Evolutionary conservation across 2,329 filamentous ascomycete genomes (phyloP), one percentile per base, ranked within the genome.

Genomic region (Fusarium sp.): DNA sequence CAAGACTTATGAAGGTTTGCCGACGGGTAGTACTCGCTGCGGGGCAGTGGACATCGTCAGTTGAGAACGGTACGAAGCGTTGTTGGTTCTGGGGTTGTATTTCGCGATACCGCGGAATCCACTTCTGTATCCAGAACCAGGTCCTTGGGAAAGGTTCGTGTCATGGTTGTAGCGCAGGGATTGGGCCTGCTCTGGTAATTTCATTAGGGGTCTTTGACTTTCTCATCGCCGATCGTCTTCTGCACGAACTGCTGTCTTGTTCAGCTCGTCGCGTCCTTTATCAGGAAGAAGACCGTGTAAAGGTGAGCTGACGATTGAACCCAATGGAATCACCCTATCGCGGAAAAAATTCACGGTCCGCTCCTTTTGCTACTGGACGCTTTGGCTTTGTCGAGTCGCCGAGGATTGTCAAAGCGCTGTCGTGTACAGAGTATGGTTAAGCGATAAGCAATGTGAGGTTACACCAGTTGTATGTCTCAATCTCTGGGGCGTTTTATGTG

Each of bases 91-190:
- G 7, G 48, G 49, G 37, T 26, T 16, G 34, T 51, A 19, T 26
- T 43, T 21, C n/a, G 16, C 30, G 48, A 31, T 51, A 37, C 31
- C 19, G 41, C 26, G 13, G 13, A 28, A 52, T 52, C 49, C 34
- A 52, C 23, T 19, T 51, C 23, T 30, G 7, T 34, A 30, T 31
- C n/a, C 28, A 23, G 46, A 41, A 52, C 49, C 49, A 42, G 49
- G 49, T 52, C 23, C 9, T 52, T 52, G 49, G 49, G 31, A 52
- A 52, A 26, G 19, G 49, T 12, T 52, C 34, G 49, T 52, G 49
- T 52, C 34, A 52, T 19, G 23, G 49, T 42, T 23, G 34, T 21
- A 26, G 7, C 23, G 9, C 23, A 52, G n/a, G 49, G 49, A 21
- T 28, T 4, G 19, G 34, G 34, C 49, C 23, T 52, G 37, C 19